Evolutionary conservation across 2,329 filamentous ascomycete genomes (phyloP), one percentile per base, ranked within the genome.

Genomic region (Cladosporium sp.): DNA sequence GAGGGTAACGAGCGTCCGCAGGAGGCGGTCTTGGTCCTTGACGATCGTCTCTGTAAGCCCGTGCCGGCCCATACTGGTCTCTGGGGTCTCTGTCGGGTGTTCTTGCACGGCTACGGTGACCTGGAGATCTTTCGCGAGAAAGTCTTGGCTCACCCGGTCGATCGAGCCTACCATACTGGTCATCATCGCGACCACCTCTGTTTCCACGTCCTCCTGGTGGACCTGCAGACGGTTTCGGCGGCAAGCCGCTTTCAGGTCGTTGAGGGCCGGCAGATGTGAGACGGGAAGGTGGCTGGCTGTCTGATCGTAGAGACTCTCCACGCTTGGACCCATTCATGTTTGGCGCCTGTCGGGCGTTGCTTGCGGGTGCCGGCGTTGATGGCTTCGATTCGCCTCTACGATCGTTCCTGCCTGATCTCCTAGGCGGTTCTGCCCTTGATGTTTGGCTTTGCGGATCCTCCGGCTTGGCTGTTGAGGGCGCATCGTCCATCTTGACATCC

Each of bases 191-290:
- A 51, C 55, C 36, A 28, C 49, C 55, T 22, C 52, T 43, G 20
- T 56, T 47, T 28, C 54, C 42, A 3, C 59, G 37, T 20, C 43
- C 43, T 3, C 52, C 51, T 36, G 56, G 39, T n/a, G 49, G 51
- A 11, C 36, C 51, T 28, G 65, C 54, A 34, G 50, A 55, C 30
- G 63, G 60, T 45, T 63, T 59, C 36, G 56, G 51, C 20, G 54
- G 54, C 20, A 56, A 39, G 45, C 50, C n/a, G 54, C 47, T 39
- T n/a, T 68, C 66, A 12, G 63, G 62, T n/a, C 66, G 61, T 28
- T 51, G 49, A 19, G 61, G 42, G 1, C 85, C 85, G 6, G 88
- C 73, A 15, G 72, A 71, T 62, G 77, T 77, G 28, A 73, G 66
- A 49, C 65, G 60, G 59, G 72, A 69, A 22, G 66, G 63, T 42